Conservation (phyloP, 2,329 filamentous ascomycete genomes). For the Zopfia rhizophila region DNA sequence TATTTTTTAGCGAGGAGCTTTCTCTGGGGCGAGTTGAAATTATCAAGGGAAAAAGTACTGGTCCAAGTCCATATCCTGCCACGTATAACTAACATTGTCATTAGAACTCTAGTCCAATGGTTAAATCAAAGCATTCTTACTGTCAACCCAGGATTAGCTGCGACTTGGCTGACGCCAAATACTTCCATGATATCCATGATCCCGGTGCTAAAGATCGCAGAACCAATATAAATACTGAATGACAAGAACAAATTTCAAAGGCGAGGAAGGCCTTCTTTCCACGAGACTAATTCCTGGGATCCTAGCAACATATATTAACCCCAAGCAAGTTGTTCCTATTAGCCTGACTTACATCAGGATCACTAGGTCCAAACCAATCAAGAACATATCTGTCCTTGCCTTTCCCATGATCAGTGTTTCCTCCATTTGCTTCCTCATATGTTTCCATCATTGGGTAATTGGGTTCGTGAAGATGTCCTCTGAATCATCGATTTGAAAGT, state of each 20-base stretch:
- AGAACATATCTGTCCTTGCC: slow-evolving; percentile 62
- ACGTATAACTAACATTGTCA: too few relatives aligned
- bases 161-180: slow-evolving; percentile 53
- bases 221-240: slow-evolving; percentile 59
- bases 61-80: slow-evolving; percentile 46
- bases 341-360: slow-evolving; percentile 46
- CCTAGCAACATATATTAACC: slow-evolving; percentile 36
- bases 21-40: neutral
- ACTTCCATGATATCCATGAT: slow-evolving; percentile 45
- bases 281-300: slow-evolving; percentile 60
- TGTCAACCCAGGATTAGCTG: slow-evolving; percentile 58
- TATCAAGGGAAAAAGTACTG: slow-evolving; percentile 28
- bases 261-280: slow-evolving; percentile 58
- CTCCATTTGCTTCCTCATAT: slow-evolving; percentile 54
- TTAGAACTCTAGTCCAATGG: too few relatives aligned
- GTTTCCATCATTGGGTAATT: slow-evolving; percentile 31
- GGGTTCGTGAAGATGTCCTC: slow-evolving; percentile 24
- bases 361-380: slow-evolving; percentile 62
- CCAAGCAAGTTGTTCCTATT: neutral
- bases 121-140: too few relatives aligned
- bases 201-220: slow-evolving; percentile 58
- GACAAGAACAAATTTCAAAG: slow-evolving; percentile 60
- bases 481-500: slow-evolving; percentile 22
- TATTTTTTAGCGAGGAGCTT: neutral
- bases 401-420: slow-evolving; percentile 62